Conservation (phyloP, 257 asterid genomes). For the Przewalskia tangutica region DNA sequence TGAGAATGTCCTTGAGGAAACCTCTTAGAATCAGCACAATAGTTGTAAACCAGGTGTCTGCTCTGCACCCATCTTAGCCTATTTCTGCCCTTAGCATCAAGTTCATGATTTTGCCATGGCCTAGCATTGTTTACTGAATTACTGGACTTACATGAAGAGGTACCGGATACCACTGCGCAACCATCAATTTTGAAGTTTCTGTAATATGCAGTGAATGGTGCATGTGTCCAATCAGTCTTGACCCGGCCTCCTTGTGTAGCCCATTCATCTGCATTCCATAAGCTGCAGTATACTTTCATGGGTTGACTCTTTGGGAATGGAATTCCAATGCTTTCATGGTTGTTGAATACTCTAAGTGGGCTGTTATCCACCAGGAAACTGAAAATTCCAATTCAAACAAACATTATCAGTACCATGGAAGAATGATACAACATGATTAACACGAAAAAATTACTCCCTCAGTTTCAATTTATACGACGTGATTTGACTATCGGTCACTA, state of each 20-base stretch:
- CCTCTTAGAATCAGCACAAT: constrained; percentile 28
- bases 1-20: constrained; percentile 29
- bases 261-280: constrained; percentile 64
- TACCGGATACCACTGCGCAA: constrained; percentile 10
- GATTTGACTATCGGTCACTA: too few relatives aligned
- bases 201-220: constrained; percentile 43
- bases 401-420: not conserved
- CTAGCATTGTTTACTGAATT: not conserved
- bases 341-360: constrained; percentile 52
- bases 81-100: constrained; percentile 29
- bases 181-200: constrained; percentile 25
- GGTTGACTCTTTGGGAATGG: constrained; percentile 42
- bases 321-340: constrained; percentile 25
- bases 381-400: not conserved
- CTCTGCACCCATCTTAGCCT: constrained; percentile 30
- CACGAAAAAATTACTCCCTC: too few relatives aligned
- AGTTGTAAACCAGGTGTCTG: constrained; percentile 28
- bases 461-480: too few relatives aligned
- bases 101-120: constrained; percentile 37
- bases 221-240: constrained; percentile 49
- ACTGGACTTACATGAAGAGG: constrained; percentile 7
- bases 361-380: constrained; percentile 49
- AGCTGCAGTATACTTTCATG: constrained; percentile 39
- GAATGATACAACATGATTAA: too few relatives aligned
- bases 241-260: constrained; percentile 60